Conservation (phyloP, 257 asterid genomes). For the Verbena officinalis region DNA sequence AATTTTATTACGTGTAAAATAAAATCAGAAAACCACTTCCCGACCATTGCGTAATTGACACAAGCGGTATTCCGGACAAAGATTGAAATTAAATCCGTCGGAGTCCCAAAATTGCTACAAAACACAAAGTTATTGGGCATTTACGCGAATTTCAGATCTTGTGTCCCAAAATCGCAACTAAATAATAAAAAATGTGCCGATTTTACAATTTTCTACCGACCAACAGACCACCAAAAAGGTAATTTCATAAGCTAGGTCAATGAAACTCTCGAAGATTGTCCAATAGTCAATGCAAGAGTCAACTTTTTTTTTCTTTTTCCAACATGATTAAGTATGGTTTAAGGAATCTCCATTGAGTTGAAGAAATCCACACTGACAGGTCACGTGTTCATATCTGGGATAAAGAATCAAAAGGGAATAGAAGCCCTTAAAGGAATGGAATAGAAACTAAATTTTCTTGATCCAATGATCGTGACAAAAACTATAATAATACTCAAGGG, state of each 20-base stretch:
- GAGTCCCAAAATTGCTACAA: too few relatives aligned
- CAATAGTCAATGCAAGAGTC: constrained; percentile 30
- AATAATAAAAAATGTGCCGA: too few relatives aligned
- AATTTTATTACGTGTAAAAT: too few relatives aligned
- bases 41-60: too few relatives aligned
- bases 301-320: not conserved
- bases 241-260: constrained; percentile 7
- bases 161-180: too few relatives aligned
- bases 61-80: too few relatives aligned
- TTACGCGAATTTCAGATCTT: too few relatives aligned
- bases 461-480: constrained; percentile 37
- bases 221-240: constrained; percentile 29
- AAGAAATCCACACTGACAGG: constrained; percentile 29
- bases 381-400: constrained; percentile 44
- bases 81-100: too few relatives aligned
- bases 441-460: constrained; percentile 40
- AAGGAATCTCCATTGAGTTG: constrained; percentile 43
- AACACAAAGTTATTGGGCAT: too few relatives aligned
- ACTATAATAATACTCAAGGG: constrained; percentile 4
- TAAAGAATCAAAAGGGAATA: constrained; percentile 35
- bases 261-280: constrained; percentile 1
- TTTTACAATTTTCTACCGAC: too few relatives aligned
- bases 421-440: constrained; percentile 40
- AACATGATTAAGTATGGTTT: constrained; percentile 35
- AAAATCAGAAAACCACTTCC: too few relatives aligned